Percentiles rank a stretch among this genome's conserved stretches.
These are phyloP conservation scores for Thalassiosira profunda DNA, from an alignment of 108 stramenopile genomes.

Conservation along the genomic window DNA sequence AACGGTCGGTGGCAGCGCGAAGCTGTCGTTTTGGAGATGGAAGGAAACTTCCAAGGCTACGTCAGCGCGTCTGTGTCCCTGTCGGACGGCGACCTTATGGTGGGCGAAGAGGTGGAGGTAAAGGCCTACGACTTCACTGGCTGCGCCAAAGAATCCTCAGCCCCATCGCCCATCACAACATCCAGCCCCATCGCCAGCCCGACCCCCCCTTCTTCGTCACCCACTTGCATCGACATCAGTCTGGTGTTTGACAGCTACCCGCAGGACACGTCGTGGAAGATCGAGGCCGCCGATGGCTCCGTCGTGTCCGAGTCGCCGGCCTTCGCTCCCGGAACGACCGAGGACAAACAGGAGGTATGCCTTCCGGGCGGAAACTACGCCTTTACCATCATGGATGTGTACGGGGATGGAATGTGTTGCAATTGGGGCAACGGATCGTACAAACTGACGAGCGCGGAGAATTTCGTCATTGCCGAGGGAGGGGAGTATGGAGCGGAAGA, in stretches of 20 bases:
- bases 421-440: constrained; percentile 5
- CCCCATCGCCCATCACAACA: background rate
- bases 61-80: background rate
- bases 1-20: constrained; percentile 13
- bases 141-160: constrained; percentile 2
- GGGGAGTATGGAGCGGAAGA: constrained; percentile 4
- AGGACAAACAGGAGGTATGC: background rate
- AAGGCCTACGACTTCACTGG: constrained; percentile 10
- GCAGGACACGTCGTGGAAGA: background rate
- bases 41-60: constrained; percentile 14
- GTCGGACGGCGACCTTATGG: constrained; percentile 5
- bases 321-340: too few relatives aligned
- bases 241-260: background rate
- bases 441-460: background rate
- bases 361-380: constrained; percentile 2
- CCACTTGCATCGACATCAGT: too few relatives aligned
- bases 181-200: background rate
- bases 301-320: background rate
- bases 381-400: constrained; percentile 10
- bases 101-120: background rate
- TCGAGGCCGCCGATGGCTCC: background rate
- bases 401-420: constrained; percentile 28
- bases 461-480: constrained; percentile 4
- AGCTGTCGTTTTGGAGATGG: constrained; percentile 1
- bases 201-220: background rate